Evolutionary conservation across 495 filamentous ascomycete species (phyloP).

Genomic region (Astrocystis sublimbata): DNA sequence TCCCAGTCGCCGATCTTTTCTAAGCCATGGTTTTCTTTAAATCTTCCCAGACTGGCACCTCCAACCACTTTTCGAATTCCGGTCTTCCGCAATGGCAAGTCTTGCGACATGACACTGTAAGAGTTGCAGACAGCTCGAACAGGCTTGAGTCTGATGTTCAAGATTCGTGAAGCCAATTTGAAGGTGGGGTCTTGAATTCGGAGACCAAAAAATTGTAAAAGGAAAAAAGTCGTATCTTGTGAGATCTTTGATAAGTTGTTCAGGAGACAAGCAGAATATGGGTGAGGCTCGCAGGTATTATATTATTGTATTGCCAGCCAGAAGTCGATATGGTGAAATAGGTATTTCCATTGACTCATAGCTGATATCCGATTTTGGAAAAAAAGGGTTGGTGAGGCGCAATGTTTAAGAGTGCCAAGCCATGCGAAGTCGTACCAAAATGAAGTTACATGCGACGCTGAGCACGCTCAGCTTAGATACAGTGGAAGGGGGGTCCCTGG

Average conservation of each 20-base stretch:
- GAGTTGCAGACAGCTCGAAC: conserved; percentile 26
- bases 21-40: conserved; percentile 22
- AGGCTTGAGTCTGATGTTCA: conserved; percentile 17
- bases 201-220: too few species aligned
- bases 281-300: too few species aligned
- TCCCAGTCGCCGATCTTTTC: conserved; percentile 31
- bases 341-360: too few species aligned
- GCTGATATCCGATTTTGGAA: too few species aligned
- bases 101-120: conserved; percentile 33
- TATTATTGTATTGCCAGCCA: too few species aligned
- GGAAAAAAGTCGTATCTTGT: too few species aligned
- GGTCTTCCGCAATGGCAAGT: conserved; percentile 22
- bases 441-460: neutral
- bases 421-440: neutral
- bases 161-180: conserved; percentile 30
- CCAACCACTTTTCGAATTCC: conserved; percentile 22
- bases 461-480: neutral
- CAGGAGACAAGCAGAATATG: too few species aligned
- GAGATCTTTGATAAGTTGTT: too few species aligned
- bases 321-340: too few species aligned
- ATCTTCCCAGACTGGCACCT: conserved; percentile 24
- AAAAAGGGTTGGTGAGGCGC: too few species aligned
- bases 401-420: conserved; percentile 1
- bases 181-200: neutral
- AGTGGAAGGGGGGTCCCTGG: neutral